Percentiles rank a stretch among this genome's conserved stretches.
Evolutionary conservation across 2,329 filamentous ascomycete species (phyloP).

Genomic region (Phyllosticta citribraziliensis): DNA sequence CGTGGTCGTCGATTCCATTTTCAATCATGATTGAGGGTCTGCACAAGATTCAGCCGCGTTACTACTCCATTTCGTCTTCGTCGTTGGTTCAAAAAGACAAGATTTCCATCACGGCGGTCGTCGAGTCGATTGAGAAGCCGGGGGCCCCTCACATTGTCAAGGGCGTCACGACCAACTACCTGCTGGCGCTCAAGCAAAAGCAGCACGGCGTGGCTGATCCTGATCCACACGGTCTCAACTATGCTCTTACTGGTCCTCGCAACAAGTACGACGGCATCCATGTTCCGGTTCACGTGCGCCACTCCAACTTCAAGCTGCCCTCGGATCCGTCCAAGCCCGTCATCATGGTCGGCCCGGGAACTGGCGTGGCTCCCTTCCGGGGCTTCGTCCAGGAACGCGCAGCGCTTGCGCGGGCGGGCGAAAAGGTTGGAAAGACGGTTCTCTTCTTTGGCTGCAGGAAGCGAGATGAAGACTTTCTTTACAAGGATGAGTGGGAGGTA

Average conservation of each 20-base stretch:
- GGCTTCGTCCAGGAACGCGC: slow-evolving; percentile 91
- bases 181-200: slow-evolving; percentile 90
- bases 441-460: slow-evolving; percentile 95
- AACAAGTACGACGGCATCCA: slow-evolving; percentile 97
- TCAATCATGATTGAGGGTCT: slow-evolving; percentile 89
- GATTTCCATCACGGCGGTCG: slow-evolving; percentile 89
- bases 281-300: slow-evolving; percentile 88
- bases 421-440: slow-evolving; percentile 75
- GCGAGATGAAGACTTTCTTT: slow-evolving; percentile 81
- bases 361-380: slow-evolving; percentile 92
- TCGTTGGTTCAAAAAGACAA: slow-evolving; percentile 89
- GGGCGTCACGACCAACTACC: slow-evolving; percentile 94
- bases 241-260: slow-evolving; percentile 77
- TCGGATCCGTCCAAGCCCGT: slow-evolving; percentile 89
- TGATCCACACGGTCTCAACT: slow-evolving; percentile 73
- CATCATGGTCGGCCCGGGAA: slow-evolving; percentile 93
- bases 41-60: slow-evolving; percentile 90
- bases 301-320: slow-evolving; percentile 98
- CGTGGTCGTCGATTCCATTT: slow-evolving; percentile 81
- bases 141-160: slow-evolving; percentile 72
- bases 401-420: slow-evolving; percentile 67
- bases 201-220: slow-evolving; percentile 81
- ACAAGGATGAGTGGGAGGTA: slow-evolving; percentile 87
- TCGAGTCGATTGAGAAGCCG: slow-evolving; percentile 72
- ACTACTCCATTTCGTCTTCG: slow-evolving; percentile 98